Conservation (phyloP, 495 filamentous ascomycete species). For the Pseudotulostoma volvatum region DNA sequence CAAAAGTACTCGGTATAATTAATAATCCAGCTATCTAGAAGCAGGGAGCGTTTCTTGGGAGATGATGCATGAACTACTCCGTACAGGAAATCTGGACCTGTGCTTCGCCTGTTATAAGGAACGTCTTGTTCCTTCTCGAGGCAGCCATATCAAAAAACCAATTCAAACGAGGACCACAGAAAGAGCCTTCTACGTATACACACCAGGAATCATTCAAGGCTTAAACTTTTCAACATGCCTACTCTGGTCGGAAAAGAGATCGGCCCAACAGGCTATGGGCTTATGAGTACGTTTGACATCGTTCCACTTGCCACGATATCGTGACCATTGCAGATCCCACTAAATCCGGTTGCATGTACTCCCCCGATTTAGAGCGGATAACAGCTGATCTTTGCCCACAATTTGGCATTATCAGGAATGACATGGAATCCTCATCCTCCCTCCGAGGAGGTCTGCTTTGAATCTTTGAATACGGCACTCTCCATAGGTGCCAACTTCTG, state of each 20-base stretch:
- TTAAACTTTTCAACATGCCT: slow-evolving; percentile 21
- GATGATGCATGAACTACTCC: too few species aligned
- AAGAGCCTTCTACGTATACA: too few species aligned
- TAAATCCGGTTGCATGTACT: background rate
- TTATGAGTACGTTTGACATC: slow-evolving; percentile 22
- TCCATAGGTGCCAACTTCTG: slow-evolving; percentile 54
- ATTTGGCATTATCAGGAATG: slow-evolving; percentile 36
- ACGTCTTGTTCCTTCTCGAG: too few species aligned
- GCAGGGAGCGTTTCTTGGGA: too few species aligned
- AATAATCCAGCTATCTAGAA: too few species aligned
- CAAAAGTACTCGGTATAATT: too few species aligned
- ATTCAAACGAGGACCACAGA: too few species aligned
- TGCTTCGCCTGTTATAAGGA: too few species aligned
- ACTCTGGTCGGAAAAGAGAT: slow-evolving; percentile 26
- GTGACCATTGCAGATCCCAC: background rate
- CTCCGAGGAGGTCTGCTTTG: slow-evolving; percentile 45
- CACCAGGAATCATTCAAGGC: too few species aligned
- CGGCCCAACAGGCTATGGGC: slow-evolving; percentile 31
- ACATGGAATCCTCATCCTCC: slow-evolving; percentile 52
- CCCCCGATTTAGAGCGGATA: too few species aligned
- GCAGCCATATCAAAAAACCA: too few species aligned
- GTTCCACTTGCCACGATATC: background rate
- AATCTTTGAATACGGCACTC: slow-evolving; percentile 50
- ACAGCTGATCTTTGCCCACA: background rate
- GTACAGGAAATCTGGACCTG: too few species aligned